Base-by-base conservation (phyloP, 495 filamentous ascomycete genomes). In the Talaromyces stipitatus region DNA sequence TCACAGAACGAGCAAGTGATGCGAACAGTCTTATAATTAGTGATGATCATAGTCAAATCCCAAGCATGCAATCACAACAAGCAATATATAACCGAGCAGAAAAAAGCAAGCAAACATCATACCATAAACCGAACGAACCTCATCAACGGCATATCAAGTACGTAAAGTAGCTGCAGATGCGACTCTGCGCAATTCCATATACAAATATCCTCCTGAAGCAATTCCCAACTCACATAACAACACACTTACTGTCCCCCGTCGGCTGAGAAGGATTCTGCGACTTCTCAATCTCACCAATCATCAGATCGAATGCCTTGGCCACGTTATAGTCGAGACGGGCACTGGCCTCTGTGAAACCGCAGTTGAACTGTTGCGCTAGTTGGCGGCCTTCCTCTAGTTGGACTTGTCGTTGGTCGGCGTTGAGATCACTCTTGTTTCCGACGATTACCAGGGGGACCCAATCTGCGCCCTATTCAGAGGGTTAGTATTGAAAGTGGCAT, bases 281-380 rank as follows among this genome's bases (percentile, higher is more conserved):
- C 72, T 95, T 96, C 75, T 99, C 95, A 57, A 99, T 87, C 76
- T 97, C 87, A 41, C 82, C 88, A 63, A 99, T 92, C 77, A 97
- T 88, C 52, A 95, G 78, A 69, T 97, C 92, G 66, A 99, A 99
- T 8, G 92, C 89, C 69, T 89, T 91, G 59, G 73, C 75, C 24
- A 99, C 95, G 70, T 97, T 96, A 78, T 90, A 89, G 67, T 95
- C 88, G 70, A 94, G 90, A 48, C 92, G 82, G 23, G 94, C 94
- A 63, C 89, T 94, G 36, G 92, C 91, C 73, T 99, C 94, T 18
- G 92, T 96, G 78, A 89, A 96, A 5, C 85, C 90, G 74, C 94
- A 97, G 57, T 88, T 85, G 74, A 92, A 89, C 67, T 95, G 86
- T 52, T 92, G 86, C 14, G 85, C 84, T 50, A 97, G 73, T 58